A percentile compares a stretch with the other conserved stretches of the same genome.
Conservation (phyloP, 2,329 filamentous ascomycete species). For the Tolypocladium guangdongense region DNA sequence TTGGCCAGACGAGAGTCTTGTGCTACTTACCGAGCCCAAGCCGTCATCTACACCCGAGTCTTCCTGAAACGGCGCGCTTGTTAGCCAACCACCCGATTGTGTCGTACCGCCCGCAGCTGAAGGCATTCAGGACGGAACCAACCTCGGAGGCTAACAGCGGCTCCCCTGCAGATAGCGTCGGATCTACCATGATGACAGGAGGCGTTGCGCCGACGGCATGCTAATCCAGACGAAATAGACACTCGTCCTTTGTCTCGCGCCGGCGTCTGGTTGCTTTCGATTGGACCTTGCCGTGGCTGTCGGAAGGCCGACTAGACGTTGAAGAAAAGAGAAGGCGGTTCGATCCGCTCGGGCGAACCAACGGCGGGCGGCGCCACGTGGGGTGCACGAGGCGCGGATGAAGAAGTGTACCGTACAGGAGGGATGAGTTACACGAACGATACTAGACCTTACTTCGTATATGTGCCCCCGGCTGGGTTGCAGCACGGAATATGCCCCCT, state of each 20-base stretch:
- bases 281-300: background rate
- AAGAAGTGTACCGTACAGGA: no score
- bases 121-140: background rate
- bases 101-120: no score
- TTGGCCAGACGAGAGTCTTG: background rate
- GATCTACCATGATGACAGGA: background rate
- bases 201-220: background rate
- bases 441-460: no score
- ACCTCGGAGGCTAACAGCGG: constrained; percentile 4
- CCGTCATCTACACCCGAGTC: constrained; percentile 1
- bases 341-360: no score
- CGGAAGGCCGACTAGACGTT: background rate
- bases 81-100: background rate
- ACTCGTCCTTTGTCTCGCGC: background rate
- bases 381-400: background rate
- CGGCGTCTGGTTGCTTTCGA: background rate
- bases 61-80: background rate
- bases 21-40: constrained; percentile 1
- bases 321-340: background rate
- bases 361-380: background rate
- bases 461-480: no score
- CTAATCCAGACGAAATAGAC: background rate
- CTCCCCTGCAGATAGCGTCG: background rate
- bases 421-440: no score
- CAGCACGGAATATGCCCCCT: no score